These are phyloP conservation scores for Xylaria acuta DNA, from an alignment of 495 filamentous ascomycete species.

Conservation along the genomic window DNA sequence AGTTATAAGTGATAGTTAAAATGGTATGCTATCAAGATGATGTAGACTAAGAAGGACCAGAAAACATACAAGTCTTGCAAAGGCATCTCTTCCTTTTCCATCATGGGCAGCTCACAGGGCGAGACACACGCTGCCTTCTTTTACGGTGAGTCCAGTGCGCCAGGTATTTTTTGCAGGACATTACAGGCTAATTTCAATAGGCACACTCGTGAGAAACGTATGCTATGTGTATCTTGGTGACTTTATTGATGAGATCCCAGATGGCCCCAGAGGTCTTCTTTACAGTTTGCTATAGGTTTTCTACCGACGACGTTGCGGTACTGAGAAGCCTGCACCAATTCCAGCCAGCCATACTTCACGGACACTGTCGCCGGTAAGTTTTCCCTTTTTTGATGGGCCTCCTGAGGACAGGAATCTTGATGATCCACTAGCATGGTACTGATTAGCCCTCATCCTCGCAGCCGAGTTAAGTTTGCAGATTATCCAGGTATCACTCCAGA, in stretches of 20 bases:
- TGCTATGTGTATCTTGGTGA: not conserved
- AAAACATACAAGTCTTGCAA: not conserved
- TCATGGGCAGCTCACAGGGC: constrained; percentile 29
- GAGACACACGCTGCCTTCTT: constrained; percentile 63
- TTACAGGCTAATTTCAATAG: constrained; percentile 36
- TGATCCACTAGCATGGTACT: not conserved
- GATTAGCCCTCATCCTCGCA: constrained; percentile 20
- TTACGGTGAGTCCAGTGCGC: constrained; percentile 57
- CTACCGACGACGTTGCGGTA: constrained; percentile 49
- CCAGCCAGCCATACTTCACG: constrained; percentile 76
- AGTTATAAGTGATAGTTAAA: not conserved
- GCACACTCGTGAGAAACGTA: constrained; percentile 41
- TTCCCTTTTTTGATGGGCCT: not conserved
- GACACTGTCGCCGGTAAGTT: constrained; percentile 73
- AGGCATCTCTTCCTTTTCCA: not conserved
- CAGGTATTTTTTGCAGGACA: not conserved
- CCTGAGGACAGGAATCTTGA: not conserved
- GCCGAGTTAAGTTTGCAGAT: constrained; percentile 60
- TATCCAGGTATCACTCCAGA: constrained; percentile 83
- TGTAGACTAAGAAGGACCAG: not conserved
- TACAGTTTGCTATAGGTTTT: constrained; percentile 74
- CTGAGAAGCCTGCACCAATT: constrained; percentile 63
- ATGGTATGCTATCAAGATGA: not conserved
- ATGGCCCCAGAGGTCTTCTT: constrained; percentile 85
- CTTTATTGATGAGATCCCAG: constrained; percentile 51